phyloP scores from a whole-genome alignment of 192 early-diverging fungal genomes.

The Mortierella antarctica region DNA sequence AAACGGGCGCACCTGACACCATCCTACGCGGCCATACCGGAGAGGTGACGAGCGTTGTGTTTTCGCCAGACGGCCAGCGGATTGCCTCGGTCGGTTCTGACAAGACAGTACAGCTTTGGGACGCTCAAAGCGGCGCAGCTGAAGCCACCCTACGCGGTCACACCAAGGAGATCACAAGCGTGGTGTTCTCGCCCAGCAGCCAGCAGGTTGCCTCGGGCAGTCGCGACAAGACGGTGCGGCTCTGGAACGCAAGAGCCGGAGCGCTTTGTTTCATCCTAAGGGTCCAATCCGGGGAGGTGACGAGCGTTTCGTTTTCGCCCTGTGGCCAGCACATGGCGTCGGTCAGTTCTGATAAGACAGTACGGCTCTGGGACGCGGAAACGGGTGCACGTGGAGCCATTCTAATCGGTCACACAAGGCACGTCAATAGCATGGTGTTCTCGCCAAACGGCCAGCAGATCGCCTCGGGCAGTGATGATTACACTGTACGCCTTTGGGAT shows the following conservation, averaged over 20 bases:
- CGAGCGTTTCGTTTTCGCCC: background rate
- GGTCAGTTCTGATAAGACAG: background rate
- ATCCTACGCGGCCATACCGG: background rate
- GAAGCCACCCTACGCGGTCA: no score
- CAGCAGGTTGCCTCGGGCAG: background rate
- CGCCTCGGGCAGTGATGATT: no score
- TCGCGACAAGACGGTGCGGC: background rate
- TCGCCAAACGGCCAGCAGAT: no score
- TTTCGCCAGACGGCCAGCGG: background rate
- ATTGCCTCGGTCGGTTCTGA: background rate
- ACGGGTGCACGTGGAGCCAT: background rate
- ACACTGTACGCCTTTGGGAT: no score
- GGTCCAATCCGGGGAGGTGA: background rate
- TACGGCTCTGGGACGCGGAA: background rate
- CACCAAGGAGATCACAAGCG: no score
- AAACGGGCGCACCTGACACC: background rate
- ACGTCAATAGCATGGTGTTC: no score
- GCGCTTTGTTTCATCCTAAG: background rate
- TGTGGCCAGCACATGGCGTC: background rate
- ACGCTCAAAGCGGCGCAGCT: background rate
- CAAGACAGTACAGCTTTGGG: background rate
- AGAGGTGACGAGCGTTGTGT: background rate
- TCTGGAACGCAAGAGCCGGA: no score
- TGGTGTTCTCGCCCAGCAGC: background rate
- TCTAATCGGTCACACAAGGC: background rate